Evolutionary conservation across 2,329 filamentous ascomycete species (phyloP).

Genomic region (Botrytis fragariae): DNA sequence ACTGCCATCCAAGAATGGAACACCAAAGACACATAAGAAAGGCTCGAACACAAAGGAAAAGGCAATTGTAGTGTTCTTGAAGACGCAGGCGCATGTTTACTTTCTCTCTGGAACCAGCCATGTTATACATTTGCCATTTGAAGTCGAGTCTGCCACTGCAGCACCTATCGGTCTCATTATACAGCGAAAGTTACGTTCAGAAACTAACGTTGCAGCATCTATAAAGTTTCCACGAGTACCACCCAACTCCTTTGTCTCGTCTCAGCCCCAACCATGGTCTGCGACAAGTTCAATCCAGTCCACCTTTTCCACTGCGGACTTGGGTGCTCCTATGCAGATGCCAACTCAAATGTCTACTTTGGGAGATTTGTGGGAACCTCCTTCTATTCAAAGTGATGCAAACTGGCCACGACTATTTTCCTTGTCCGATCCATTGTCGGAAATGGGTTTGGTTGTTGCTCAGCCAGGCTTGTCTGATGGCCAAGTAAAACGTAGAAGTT

Average conservation of each 20-base stretch:
- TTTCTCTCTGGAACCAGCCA: constrained; percentile 86
- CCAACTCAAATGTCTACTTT: constrained; percentile 53
- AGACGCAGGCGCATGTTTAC: constrained; percentile 89
- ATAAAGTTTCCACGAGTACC: constrained; percentile 62
- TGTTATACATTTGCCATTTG: constrained; percentile 89
- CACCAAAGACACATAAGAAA: constrained; percentile 33
- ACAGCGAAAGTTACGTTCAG: constrained; percentile 68
- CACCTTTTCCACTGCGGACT: constrained; percentile 55
- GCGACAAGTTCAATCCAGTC: constrained; percentile 48
- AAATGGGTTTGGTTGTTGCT: constrained; percentile 78
- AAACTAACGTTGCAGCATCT: constrained; percentile 50
- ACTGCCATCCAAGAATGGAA: constrained; percentile 29
- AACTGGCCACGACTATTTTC: constrained; percentile 76
- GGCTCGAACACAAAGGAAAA: constrained; percentile 44
- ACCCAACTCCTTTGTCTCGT: constrained; percentile 78
- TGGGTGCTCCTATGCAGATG: constrained; percentile 54
- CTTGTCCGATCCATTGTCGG: constrained; percentile 79
- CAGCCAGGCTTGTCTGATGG: constrained; percentile 45
- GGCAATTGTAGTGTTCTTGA: constrained; percentile 86
- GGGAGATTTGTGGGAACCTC: constrained; percentile 57
- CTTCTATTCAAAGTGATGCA: constrained; percentile 52
- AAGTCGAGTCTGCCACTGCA: constrained; percentile 83
- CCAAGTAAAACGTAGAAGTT: constrained; percentile 42
- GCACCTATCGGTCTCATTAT: constrained; percentile 81
- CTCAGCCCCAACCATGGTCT: constrained; percentile 57